Evolutionary conservation across 768 basidiomycete species (phyloP), one percentile per base, ranked within the genome.

Genomic region (Nidularia pulvinata): DNA sequence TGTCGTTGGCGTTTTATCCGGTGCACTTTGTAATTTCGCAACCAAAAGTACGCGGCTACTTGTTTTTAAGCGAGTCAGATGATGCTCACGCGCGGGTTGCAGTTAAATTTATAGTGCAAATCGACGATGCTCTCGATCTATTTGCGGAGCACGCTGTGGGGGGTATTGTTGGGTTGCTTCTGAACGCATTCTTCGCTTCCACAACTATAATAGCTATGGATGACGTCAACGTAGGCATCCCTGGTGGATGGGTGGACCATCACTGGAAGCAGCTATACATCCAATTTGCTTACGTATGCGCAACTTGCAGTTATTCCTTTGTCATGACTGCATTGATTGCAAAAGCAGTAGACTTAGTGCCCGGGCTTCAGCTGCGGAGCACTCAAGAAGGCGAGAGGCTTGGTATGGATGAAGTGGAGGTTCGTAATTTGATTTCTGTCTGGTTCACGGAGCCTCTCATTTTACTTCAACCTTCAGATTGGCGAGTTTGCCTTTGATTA

Each of bases 61-160:
- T 16, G 37, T 16, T 25, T 54, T 44, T 13, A 16, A 30, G 7
- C n/a, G 7, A 19, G 39, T 33, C 19, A 14, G 4, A 14, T 14
- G 14, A 57, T 53, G 35, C 59, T 50, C 44, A 25, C 19, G 53
- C 42, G 39, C 22, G 63, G 50, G 55, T 33, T 16, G 1, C 58
- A 91, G 88, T 88, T 22, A 91, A 91, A 69, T 80, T 81, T 58
- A 62, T 89, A 34, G 55, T 94, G 51, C 70, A 74, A 14, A 81
- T 94, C 51, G 95, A 97, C 65, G 95, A 96, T 63, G 85, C 93
- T 0, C 86, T 97, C 48, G 95, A 98, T 78, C 81, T 95, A 45
- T 95, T 93, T 66, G 93, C 94, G 14, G 86, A 92, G 61, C 95
- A 97, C 74, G 95, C 88, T 36, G 72, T 95, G 39, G 93, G 92